Percentiles rank a stretch among this genome's conserved stretches.
These are phyloP conservation scores for Metarhizium sp. DNA, from an alignment of 2,329 filamentous ascomycete species.

Conservation along the genomic window DNA sequence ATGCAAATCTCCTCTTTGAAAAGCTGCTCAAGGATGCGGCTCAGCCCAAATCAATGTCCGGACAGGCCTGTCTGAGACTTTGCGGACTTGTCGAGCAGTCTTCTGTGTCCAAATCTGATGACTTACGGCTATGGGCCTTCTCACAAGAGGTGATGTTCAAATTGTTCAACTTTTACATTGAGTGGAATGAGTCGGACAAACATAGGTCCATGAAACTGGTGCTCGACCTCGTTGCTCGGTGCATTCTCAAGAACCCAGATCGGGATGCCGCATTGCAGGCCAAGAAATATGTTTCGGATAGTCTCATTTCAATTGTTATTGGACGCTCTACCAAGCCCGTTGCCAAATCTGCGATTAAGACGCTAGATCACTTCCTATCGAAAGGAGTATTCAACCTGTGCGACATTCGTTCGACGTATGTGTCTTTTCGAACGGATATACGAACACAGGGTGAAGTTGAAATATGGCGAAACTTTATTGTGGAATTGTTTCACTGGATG, in stretches of 20 bases:
- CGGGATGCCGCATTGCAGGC: conserved; percentile 25
- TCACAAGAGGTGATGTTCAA: conserved; percentile 34
- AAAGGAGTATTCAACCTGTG: conserved; percentile 46
- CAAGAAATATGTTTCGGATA: conserved; percentile 37
- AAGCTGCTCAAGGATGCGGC: conserved; percentile 38
- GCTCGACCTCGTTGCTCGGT: conserved; percentile 45
- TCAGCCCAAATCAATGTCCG: conserved; percentile 45
- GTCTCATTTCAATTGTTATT: conserved; percentile 48
- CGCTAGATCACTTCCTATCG: conserved; percentile 54
- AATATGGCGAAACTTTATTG: conserved; percentile 42
- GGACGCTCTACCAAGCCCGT: conserved; percentile 52
- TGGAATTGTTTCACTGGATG: conserved; percentile 46
- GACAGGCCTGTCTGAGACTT: conserved; percentile 47
- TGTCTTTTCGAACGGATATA: conserved; percentile 22
- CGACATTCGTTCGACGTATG: conserved; percentile 35
- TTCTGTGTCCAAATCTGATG: conserved; percentile 35
- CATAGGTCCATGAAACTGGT: conserved; percentile 55
- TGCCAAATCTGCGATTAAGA: conserved; percentile 61
- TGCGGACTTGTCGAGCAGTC: conserved; percentile 54
- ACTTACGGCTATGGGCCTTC: conserved; percentile 41
- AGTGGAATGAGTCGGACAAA: conserved; percentile 58
- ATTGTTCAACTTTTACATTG: conserved; percentile 54
- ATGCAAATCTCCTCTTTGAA: conserved; percentile 34
- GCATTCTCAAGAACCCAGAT: conserved; percentile 41
- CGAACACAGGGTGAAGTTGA: conserved; percentile 9